These are phyloP conservation scores for Panellus pusillus DNA, from an alignment of 768 basidiomycete species.

Conservation along the genomic window DNA sequence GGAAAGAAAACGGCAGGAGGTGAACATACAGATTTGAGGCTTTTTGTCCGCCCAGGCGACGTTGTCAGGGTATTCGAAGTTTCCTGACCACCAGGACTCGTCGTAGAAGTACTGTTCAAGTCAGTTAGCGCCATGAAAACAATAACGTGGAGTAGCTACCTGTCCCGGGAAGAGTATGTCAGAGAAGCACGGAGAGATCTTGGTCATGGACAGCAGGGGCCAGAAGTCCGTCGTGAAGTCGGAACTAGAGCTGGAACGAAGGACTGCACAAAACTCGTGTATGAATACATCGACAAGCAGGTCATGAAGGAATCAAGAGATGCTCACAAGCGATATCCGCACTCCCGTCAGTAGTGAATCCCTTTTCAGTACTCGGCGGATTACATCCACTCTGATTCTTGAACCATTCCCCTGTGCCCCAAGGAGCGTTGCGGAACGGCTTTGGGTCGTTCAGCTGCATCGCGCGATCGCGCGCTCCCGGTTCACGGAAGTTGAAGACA, in stretches of 20 bases:
- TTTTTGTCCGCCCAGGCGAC: conserved; percentile 19
- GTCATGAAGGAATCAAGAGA: no score
- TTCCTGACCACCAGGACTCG: conserved; percentile 22
- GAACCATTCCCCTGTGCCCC: conserved; percentile 15
- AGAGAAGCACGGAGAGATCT: conserved; percentile 22
- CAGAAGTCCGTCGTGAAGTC: conserved; percentile 24
- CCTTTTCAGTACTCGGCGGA: conserved; percentile 10
- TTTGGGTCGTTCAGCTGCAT: conserved; percentile 16
- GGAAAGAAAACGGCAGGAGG: no score
- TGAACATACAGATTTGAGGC: conserved; percentile 5
- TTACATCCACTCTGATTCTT: conserved; percentile 15
- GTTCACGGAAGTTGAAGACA: conserved; percentile 20
- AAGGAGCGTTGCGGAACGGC: conserved; percentile 17
- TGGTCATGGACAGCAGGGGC: conserved; percentile 22
- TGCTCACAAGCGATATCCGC: conserved; percentile 19
- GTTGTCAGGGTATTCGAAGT: conserved; percentile 16
- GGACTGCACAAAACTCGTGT: conserved; percentile 1
- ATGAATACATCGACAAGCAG: no score
- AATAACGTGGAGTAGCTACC: conserved; percentile 4
- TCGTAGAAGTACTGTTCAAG: conserved; percentile 16
- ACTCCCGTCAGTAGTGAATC: conserved; percentile 18
- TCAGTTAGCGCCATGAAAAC: neutral
- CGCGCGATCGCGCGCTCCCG: conserved; percentile 13
- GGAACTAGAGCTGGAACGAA: conserved; percentile 20
- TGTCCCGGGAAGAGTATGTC: conserved; percentile 22